Base-by-base conservation (phyloP, 805 yeast genomes). In the Kluyveromyces dobzhanskii region DNA sequence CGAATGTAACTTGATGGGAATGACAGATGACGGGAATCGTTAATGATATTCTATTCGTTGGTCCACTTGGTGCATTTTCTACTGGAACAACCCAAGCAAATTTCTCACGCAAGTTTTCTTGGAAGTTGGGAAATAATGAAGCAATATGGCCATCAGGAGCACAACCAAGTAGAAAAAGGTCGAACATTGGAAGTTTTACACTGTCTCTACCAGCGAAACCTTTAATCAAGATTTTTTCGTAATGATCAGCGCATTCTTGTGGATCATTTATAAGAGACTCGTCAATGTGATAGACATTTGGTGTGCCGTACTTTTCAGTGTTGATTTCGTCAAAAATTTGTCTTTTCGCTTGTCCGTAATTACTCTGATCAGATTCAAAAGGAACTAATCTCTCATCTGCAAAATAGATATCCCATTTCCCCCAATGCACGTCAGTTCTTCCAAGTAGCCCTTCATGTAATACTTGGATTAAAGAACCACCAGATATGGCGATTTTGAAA, bases 71-170 rank as follows among this genome's bases (percentile, higher is more conserved):
- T 0, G 97, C 94, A 43, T 86, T 82, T 46, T 76, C 81, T 6
- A 90, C 94, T 1, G 97, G 94, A 18, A 85, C 83, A 46, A 88
- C 88, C 97, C 97, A 90, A 1, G 97, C 97, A 49, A 82, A 73
- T 45, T 80, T 75, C 60, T 90, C 98, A 56, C 97, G 73, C 48
- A 90, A 67, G 40, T 84, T 81, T 49, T 85, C 92, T 54, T 85
- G 92, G 45, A 64, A 66, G 57, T 82, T 81, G 17, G 98, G 98
- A 69, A 90, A 90, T 40, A 90, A 72, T n/a, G 95, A 86, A 38
- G 96, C 95, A 55, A 86, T 85, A 61, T 90, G 98, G 17, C 98
- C 98, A 61, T 90, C 98, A 3, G 97, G 97, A 1, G 98, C 98
- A 69, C 97, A 90, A 18, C 98, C 98, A 43, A 92, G 70, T 48